These are phyloP conservation scores for Annulohypoxylon stygium DNA, from an alignment of 495 filamentous ascomycete genomes.

Conservation along the genomic window DNA sequence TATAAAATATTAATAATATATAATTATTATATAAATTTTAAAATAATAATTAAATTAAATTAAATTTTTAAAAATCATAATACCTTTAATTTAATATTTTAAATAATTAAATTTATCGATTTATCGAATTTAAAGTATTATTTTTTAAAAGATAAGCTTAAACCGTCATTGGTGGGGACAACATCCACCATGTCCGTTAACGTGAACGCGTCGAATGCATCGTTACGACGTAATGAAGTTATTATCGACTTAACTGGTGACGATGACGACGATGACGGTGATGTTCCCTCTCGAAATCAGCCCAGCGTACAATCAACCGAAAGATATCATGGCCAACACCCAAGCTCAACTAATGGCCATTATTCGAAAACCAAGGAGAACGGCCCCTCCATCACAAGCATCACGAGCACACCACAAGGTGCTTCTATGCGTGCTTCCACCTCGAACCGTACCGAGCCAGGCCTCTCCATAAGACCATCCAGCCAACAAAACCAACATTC, in stretches of 20 bases:
- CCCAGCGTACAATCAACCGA: not conserved
- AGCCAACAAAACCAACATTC: conserved; percentile 2
- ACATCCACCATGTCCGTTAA: conserved; percentile 28
- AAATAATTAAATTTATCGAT: conserved; percentile 13
- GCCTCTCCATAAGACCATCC: not conserved
- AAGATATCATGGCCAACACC: not conserved
- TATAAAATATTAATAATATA: not conserved
- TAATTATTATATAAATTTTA: conserved; percentile 1
- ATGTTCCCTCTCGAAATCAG: not conserved
- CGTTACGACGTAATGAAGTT: conserved; percentile 5
- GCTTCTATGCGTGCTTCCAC: not conserved
- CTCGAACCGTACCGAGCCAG: not conserved
- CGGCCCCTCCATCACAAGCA: not conserved
- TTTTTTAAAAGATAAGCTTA: conserved; percentile 9
- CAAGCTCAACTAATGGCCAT: not conserved
- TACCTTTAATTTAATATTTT: conserved; percentile 21
- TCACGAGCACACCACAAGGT: not conserved
- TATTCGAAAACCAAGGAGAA: not conserved
- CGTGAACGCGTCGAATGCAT: conserved; percentile 26
- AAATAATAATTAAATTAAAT: conserved; percentile 4
- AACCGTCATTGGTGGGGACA: conserved; percentile 20
- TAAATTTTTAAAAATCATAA: conserved; percentile 16
- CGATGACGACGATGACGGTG: conserved; percentile 23
- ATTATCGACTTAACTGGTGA: conserved; percentile 30
- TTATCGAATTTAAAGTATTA: conserved; percentile 17